Base-by-base conservation (phyloP, 345 rosid species). In the Hirschfeldia incana region DNA sequence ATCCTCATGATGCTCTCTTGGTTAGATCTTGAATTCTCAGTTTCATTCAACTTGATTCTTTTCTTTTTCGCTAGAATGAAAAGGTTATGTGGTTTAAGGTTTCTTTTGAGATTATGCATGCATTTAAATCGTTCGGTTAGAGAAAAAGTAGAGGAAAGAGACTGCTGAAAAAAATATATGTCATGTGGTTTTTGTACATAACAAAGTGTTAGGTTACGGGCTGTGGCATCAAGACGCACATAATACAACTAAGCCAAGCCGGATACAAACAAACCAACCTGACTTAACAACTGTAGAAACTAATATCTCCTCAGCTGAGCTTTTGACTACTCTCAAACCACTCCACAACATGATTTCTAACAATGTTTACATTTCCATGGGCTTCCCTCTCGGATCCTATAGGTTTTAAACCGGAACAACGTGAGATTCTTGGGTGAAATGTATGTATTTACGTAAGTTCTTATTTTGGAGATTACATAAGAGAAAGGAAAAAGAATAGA, bases 141-240 rank as follows among this genome's bases (percentile, higher is more conserved):
- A 42, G 49, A 42, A 37, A 10, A 37, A 6, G 42, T 36, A 37
- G 44, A 37, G 44, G 44, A 37, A 42, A 13, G 49, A 42, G 49
- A 42, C 49, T 42, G 49, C 49, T 42, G 12, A 42, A 2, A 11
- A 37, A 42, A 42, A 42, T 0, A 42, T 10, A 1, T 10, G 49
- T 42, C 42, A 36, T 36, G 42, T 7, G 9, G 9, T 36, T 36
- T 36, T 36, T 7, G 42, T 36, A 36, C 42, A 7, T 36, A 36
- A 36, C 42, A 36, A 36, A 36, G 42, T 36, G 42, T 36, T 36
- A 36, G 42, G 42, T 36, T 36, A 8, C 42, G 67, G 88, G 87
- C 75, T 86, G 90, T 83, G 90, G 96, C 90, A 81, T 92, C 90
- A 89, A 93, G 83, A 92, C 96, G 51, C 97, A 94, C 77, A 79